Conservation (phyloP, 805 yeast species). For the Ogataea paraovalis region DNA sequence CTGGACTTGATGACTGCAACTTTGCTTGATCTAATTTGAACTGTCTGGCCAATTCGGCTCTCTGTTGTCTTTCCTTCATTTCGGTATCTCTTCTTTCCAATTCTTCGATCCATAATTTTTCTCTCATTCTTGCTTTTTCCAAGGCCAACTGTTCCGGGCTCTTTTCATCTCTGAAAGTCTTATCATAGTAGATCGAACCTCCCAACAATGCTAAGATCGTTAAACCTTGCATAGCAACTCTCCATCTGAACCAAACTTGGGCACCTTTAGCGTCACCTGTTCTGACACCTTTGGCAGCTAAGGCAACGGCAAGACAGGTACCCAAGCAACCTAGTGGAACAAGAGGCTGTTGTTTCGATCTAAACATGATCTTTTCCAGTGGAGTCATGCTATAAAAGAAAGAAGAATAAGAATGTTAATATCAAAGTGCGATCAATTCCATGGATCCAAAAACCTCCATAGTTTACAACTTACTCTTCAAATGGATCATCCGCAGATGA, state of each 20-base stretch:
- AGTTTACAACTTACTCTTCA: constrained; percentile 41
- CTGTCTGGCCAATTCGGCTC: constrained; percentile 61
- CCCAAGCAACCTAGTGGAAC: constrained; percentile 81
- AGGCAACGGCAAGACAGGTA: constrained; percentile 74
- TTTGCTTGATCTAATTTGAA: constrained; percentile 28
- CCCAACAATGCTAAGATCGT: constrained; percentile 78
- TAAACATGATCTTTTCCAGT: constrained; percentile 52
- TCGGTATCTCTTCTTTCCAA: constrained; percentile 81
- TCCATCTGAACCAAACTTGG: constrained; percentile 83
- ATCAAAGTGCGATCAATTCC: neutral
- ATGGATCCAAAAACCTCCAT: too few relatives aligned
- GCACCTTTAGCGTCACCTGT: constrained; percentile 71
- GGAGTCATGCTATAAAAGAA: constrained; percentile 40
- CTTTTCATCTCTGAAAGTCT: constrained; percentile 40
- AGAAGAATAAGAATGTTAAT: neutral
- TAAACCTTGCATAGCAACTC: constrained; percentile 82
- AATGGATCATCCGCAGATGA: constrained; percentile 46
- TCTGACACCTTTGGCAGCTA: constrained; percentile 74
- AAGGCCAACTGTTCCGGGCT: constrained; percentile 61
- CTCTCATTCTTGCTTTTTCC: constrained; percentile 82
- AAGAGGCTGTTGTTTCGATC: constrained; percentile 80
- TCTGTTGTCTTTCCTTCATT: constrained; percentile 59
- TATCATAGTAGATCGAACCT: constrained; percentile 71
- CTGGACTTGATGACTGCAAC: neutral
- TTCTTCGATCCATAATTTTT: constrained; percentile 83